Conservation (phyloP, 805 yeast species). For the Helenozyma rhizophorensis region DNA sequence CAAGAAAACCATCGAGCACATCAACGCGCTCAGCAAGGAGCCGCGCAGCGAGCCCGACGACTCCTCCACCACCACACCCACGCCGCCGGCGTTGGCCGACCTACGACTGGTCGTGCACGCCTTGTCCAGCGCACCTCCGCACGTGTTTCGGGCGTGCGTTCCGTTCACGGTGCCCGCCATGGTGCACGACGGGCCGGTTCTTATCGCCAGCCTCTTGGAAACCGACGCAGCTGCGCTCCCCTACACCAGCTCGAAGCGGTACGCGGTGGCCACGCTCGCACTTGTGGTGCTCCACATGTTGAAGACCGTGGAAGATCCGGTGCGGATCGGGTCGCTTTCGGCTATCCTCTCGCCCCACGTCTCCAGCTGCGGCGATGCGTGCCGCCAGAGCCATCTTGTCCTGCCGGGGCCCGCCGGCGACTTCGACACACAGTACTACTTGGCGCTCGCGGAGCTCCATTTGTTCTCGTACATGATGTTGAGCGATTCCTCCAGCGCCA, state of each 20-base stretch:
- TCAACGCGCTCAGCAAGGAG: slow-evolving; percentile 14
- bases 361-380: slow-evolving; percentile 4
- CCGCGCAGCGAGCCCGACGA: slow-evolving; percentile 1
- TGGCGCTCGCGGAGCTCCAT: slow-evolving; percentile 12
- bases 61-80: slow-evolving; percentile 3
- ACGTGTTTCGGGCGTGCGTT: slow-evolving; percentile 2
- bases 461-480: slow-evolving; percentile 7
- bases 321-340: slow-evolving; percentile 1
- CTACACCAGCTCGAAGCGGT: slow-evolving; percentile 1
- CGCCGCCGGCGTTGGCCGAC: slow-evolving; percentile 2
- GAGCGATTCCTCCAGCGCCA: slow-evolving; percentile 1
- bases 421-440: slow-evolving; percentile 6
- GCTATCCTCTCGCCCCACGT: slow-evolving; percentile 5
- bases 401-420: background rate
- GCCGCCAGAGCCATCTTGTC: slow-evolving; percentile 3
- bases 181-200: slow-evolving; percentile 1
- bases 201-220: slow-evolving; percentile 1
- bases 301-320: slow-evolving; percentile 1
- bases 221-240: background rate
- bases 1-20: slow-evolving; percentile 30
- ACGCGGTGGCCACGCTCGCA: slow-evolving; percentile 6
- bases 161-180: slow-evolving; percentile 7
- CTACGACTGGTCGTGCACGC: slow-evolving; percentile 2
- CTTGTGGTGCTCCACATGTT: slow-evolving; percentile 5
- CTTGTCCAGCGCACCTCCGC: slow-evolving; percentile 1